A percentile compares a stretch with the other conserved stretches of the same genome.
These are phyloP conservation scores for Eucalyptus decipiens DNA, from an alignment of 345 rosid species.

Conservation along the genomic window DNA sequence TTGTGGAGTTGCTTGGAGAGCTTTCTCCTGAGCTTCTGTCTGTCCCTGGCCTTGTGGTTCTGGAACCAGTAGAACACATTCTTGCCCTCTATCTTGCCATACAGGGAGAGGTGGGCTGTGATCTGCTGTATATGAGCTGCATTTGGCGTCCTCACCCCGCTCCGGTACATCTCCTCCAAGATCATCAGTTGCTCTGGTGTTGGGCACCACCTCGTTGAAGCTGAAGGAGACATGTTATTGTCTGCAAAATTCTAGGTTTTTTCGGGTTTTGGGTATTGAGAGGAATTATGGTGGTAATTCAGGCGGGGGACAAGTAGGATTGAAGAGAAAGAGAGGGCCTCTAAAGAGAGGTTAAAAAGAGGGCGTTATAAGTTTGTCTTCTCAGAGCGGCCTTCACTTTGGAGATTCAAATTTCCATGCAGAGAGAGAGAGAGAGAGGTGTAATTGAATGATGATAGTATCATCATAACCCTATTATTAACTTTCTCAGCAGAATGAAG, in stretches of 20 bases:
- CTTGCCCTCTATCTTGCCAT: slow-evolving; percentile 85
- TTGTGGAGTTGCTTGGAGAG: slow-evolving; percentile 53
- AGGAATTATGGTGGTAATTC: not conserved
- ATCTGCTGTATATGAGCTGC: slow-evolving; percentile 83
- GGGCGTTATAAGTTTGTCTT: slow-evolving; percentile 21
- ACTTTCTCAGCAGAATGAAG: slow-evolving; percentile 6
- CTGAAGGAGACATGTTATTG: slow-evolving; percentile 42
- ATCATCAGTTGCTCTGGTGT: slow-evolving; percentile 95
- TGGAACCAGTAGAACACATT: slow-evolving; percentile 98
- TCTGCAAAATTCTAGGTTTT: not conserved
- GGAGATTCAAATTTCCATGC: slow-evolving; percentile 7
- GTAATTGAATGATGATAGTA: slow-evolving; percentile 30
- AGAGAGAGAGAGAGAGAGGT: not conserved
- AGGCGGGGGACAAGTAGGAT: not conserved
- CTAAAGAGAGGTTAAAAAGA: slow-evolving; percentile 8
- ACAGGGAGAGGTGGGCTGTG: slow-evolving; percentile 62
- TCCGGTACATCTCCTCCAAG: slow-evolving; percentile 73
- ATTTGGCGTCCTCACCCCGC: slow-evolving; percentile 73
- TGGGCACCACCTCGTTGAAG: slow-evolving; percentile 92
- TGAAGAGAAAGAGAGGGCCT: not conserved
- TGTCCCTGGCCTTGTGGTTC: slow-evolving; percentile 94
- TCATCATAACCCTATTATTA: slow-evolving; percentile 22
- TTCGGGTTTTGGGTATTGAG: not conserved
- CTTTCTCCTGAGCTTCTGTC: slow-evolving; percentile 74
- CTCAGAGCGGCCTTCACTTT: slow-evolving; percentile 26